Percentiles rank a stretch among this genome's conserved stretches.
Conservation (phyloP, 2,329 filamentous ascomycete species). For the Cercospora sp. region DNA sequence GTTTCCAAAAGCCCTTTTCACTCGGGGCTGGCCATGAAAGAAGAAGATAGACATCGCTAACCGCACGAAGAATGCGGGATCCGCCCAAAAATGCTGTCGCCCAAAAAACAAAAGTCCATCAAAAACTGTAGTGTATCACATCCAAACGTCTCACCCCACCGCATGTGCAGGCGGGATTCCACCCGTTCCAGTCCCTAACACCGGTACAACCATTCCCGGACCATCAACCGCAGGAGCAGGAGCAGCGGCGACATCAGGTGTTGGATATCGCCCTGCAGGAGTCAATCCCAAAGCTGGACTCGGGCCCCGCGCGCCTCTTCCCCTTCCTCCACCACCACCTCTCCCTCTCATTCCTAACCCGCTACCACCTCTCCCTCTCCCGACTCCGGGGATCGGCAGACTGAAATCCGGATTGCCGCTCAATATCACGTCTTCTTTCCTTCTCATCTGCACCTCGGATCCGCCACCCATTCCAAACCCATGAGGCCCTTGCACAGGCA, state of each 20-base stretch:
- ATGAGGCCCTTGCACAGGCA: conserved; percentile 40
- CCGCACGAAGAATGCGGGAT: background rate
- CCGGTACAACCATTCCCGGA: background rate
- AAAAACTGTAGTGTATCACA: background rate
- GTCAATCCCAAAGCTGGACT: conserved; percentile 31
- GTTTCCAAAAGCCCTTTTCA: background rate
- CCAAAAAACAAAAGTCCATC: background rate
- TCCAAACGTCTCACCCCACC: background rate
- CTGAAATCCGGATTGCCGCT: conserved; percentile 85
- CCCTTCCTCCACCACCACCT: conserved; percentile 22
- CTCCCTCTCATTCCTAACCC: conserved; percentile 38
- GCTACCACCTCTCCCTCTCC: conserved; percentile 25
- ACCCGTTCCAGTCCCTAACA: background rate
- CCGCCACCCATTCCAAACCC: conserved; percentile 16
- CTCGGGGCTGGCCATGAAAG: background rate
- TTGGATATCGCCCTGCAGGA: conserved; percentile 38
- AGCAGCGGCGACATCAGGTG: conserved; percentile 17
- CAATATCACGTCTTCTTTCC: conserved; percentile 70
- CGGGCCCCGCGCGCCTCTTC: conserved; percentile 1
- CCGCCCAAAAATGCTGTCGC: background rate
- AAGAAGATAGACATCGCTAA: background rate
- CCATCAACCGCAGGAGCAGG: background rate
- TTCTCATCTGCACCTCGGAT: conserved; percentile 31
- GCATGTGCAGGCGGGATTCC: background rate
- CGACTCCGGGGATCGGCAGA: conserved; percentile 55